Evolutionary conservation across 768 basidiomycete genomes (phyloP).

Genomic region (Dictyophora rubrovolvata): DNA sequence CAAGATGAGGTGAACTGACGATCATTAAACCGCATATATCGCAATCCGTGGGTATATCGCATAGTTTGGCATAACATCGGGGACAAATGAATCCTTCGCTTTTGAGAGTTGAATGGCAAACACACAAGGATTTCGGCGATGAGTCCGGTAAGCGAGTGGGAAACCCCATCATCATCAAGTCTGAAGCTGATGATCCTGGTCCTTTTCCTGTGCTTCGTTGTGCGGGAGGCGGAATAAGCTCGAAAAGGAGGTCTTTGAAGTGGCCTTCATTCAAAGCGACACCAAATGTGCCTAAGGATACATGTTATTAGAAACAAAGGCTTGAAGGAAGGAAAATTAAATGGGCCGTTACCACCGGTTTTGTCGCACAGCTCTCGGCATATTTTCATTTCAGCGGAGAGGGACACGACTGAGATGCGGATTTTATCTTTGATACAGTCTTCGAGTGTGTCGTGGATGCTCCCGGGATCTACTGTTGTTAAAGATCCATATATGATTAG

Average conservation of each 20-base stretch:
- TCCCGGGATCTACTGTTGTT: slow-evolving; percentile 94
- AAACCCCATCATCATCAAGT: slow-evolving; percentile 99
- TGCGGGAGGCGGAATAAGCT: slow-evolving; percentile 90
- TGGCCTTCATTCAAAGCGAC: slow-evolving; percentile 99
- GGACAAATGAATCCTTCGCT: slow-evolving; percentile 94
- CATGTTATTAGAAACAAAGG: neutral
- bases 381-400: slow-evolving; percentile 98
- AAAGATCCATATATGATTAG: slow-evolving; percentile 90
- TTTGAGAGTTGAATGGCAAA: slow-evolving; percentile 88
- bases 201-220: slow-evolving; percentile 49
- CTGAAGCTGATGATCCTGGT: slow-evolving; percentile 47
- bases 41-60: slow-evolving; percentile 97
- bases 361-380: slow-evolving; percentile 86
- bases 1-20: slow-evolving; percentile 94
- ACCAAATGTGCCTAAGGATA: slow-evolving; percentile 45
- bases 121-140: slow-evolving; percentile 77
- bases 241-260: slow-evolving; percentile 91
- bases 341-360: slow-evolving; percentile 62
- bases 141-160: slow-evolving; percentile 83
- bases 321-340: neutral
- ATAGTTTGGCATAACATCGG: slow-evolving; percentile 83
- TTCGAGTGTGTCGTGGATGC: slow-evolving; percentile 92
- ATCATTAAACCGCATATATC: slow-evolving; percentile 97
- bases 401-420: slow-evolving; percentile 85
- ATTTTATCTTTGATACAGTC: slow-evolving; percentile 73